Evolutionary conservation across 805 yeast genomes (phyloP), one percentile per base, ranked within the genome.

Genomic region (Lipomyces anomalus): DNA sequence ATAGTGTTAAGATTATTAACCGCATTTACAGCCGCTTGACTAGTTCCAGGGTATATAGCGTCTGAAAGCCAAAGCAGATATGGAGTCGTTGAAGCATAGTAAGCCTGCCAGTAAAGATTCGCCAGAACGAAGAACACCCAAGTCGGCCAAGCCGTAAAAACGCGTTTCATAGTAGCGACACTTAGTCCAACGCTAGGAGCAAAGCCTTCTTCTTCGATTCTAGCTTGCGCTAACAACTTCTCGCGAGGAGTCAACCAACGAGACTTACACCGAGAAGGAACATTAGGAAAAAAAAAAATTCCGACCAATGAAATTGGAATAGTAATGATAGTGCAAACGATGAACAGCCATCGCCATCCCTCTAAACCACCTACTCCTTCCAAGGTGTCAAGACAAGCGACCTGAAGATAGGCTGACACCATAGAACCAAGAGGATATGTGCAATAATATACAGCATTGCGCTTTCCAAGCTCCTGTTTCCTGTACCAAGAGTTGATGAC

Each of bases 401-500:
- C 74, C 55, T 77, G 78, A 26, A 79, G 67, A 46, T 75, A 73
- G 43, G 81, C 74, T 9, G 71, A 63, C 47, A 69, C 67, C 64
- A 70, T 70, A 21, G 67, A 63, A 17, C 73, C 76, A 35, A 71
- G 57, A 33, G 65, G 60, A 4, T 72, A 61, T 6, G 71, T 66
- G 6, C 62, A 59, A 24, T 70, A 67, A 48, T 69, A 71, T 5
- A 64, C 66, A 62, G 69, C 67, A 11, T 68, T 64, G 29, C 78
- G 58, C 43, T 71, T 61, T 47, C 63, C 70, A 44, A 78, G 69
- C 64, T 82, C 84, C 42, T 67, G 67, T 42, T 76, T 70, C 54
- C 70, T 70, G 61, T 77, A 77, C 73, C 75, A 79, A 23, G 76
- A 70, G 22, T 84, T 85, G 53, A 63, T 45, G 32, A 63, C 44